phyloP scores from a whole-genome alignment of 2,329 filamentous ascomycete genomes.

The Colletotrichum paranaense region DNA sequence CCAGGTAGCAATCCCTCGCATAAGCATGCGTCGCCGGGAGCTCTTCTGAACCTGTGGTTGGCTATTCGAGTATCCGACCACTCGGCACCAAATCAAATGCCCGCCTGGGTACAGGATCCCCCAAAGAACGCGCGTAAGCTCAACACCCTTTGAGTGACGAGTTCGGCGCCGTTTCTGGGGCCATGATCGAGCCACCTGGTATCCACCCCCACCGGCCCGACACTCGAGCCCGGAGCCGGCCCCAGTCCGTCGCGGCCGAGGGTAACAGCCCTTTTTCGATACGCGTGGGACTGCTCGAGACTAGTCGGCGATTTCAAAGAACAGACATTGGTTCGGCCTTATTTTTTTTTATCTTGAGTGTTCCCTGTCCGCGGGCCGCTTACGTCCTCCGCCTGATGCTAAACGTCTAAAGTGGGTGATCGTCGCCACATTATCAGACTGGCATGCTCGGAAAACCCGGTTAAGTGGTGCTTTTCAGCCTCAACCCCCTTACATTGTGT shows the following conservation, averaged over 20 bases:
- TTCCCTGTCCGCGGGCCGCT: neutral
- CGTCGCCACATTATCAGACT: neutral
- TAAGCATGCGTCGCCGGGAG: too few relatives aligned
- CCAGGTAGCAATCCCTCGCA: neutral
- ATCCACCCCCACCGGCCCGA: slow-evolving; percentile 27
- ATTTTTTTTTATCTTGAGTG: neutral
- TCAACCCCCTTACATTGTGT: neutral
- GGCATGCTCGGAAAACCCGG: neutral
- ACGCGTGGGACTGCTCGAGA: neutral
- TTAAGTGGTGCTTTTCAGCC: neutral
- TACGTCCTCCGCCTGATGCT: neutral
- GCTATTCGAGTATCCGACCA: neutral
- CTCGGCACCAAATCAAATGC: neutral
- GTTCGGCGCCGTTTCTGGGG: slow-evolving; percentile 26
- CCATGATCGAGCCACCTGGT: slow-evolving; percentile 23
- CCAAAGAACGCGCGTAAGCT: slow-evolving; percentile 14
- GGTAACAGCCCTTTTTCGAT: neutral
- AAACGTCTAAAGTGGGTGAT: neutral
- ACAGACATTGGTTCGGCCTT: neutral
- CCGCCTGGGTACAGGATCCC: neutral
- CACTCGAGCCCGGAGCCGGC: neutral
- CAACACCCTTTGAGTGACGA: slow-evolving; percentile 1
- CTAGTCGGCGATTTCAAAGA: neutral
- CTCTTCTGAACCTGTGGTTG: neutral
- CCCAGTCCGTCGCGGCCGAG: slow-evolving; percentile 3